phyloP scores from a whole-genome alignment of 148 eudicot species.

The Diospyros kaki region DNA sequence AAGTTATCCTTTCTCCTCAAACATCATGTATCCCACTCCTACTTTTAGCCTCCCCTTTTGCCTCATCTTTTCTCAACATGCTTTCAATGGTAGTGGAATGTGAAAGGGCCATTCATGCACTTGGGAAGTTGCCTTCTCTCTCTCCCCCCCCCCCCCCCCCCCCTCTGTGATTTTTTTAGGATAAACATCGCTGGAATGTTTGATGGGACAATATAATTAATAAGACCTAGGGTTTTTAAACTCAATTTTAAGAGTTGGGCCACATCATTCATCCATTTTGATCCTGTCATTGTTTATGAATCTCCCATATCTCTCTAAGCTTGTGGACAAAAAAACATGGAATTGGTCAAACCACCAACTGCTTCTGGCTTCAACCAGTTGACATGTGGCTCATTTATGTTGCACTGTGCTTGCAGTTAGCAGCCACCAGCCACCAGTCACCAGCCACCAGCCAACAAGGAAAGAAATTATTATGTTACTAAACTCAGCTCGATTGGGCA shows the following conservation, averaged over 20 bases:
- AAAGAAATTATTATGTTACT: neutral
- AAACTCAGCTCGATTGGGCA: neutral
- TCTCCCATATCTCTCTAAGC: neutral
- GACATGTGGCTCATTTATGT: neutral
- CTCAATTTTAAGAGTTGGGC: conserved; percentile 18
- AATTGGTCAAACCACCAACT: conserved; percentile 3
- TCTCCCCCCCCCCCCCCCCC: neutral
- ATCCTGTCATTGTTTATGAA: conserved; percentile 5
- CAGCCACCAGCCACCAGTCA: neutral
- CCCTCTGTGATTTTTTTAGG: neutral
- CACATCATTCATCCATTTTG: conserved; percentile 16
- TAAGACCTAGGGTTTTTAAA: conserved; percentile 17
- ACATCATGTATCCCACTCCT: conserved; percentile 17
- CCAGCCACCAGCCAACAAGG: neutral
- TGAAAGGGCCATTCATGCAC: conserved; percentile 19
- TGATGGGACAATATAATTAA: conserved; percentile 34
- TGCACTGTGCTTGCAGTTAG: neutral
- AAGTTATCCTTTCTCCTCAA: conserved; percentile 11
- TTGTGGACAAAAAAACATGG: conserved; percentile 13
- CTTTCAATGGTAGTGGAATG: conserved; percentile 26
- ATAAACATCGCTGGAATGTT: conserved; percentile 26
- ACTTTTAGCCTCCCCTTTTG: conserved; percentile 44
- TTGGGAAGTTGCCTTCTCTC: conserved; percentile 21
- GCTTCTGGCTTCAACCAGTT: neutral
- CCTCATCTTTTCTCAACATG: conserved; percentile 54